Base-by-base conservation (phyloP, 805 yeast genomes). In the Pichia scutulata region DNA sequence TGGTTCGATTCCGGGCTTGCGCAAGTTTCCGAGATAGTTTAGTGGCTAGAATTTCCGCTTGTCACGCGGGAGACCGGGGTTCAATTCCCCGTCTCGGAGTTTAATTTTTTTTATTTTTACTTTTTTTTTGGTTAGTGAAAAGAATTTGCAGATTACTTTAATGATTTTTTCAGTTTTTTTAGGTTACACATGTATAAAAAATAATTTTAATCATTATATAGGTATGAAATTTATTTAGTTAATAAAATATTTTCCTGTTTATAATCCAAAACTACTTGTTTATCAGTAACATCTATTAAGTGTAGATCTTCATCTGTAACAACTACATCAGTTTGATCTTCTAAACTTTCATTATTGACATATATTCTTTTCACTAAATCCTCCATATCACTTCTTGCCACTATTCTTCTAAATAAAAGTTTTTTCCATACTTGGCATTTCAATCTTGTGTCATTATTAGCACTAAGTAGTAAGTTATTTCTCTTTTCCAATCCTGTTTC, bases 1-100 rank as follows among this genome's bases (percentile, higher is more conserved):
- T 53, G 57, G 60, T 57, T 58, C 61, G 59, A 58, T 58, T 58
- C 61, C 61, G 57, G 60, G 60, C 57, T 57, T 53, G 60, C 60
- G 61, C 61, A 57, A n/a, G 18, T 40, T 5, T 66, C 70, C 69
- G 63, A 64, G 71, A 64, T 66, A 65, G 70, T 67, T 67, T 67
- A 66, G 68, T 66, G 70, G 71, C 65, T 66, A 66, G 71, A 67
- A 67, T 67, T 64, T 62, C 62, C 70, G 71, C 71, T 67, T 67
- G 71, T 67, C 71, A 67, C 70, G 71, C 68, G 70, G 68, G 67
- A 61, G 71, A 67, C 68, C 71, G 65, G 70, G 70, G 71, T 67
- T 67, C 71, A 63, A 67, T 66, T 67, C 71, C 70, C 71, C 65
- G 71, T 65, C 66, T 65, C 68, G 70, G 71, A 67, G 71, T 23